Evolutionary conservation across 31 red algal genomes (phyloP).

Genomic region (Bonnemaisonia californica): DNA sequence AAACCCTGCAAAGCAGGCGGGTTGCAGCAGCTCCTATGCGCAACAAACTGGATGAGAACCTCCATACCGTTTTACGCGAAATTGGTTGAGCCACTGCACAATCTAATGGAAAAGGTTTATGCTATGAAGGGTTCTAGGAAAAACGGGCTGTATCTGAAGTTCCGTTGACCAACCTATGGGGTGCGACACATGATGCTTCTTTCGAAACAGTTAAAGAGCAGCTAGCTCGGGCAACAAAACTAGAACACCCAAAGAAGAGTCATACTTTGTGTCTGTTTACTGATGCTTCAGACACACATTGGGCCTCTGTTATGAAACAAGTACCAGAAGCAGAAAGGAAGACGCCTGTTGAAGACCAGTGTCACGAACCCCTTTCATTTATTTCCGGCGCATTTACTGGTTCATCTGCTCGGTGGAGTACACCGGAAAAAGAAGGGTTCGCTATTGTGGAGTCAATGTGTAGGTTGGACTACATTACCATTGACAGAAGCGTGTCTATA

Average conservation of each 20-base stretch:
- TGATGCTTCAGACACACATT: conserved; percentile 24
- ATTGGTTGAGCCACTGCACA: conserved; percentile 12
- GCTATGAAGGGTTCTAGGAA: background rate
- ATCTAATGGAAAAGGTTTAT: background rate
- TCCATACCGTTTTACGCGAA: background rate
- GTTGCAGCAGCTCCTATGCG: conserved; percentile 23
- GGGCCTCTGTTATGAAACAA: background rate
- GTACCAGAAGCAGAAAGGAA: background rate
- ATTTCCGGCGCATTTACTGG: conserved; percentile 4
- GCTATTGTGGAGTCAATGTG: conserved; percentile 23
- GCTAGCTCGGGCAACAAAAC: background rate
- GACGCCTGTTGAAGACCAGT: background rate
- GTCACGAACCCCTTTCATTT: conserved; percentile 18
- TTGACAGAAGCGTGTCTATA: background rate
- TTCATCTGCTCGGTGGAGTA: background rate
- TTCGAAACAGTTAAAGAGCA: background rate
- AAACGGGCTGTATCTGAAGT: background rate
- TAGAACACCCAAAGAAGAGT: background rate
- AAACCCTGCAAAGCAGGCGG: background rate
- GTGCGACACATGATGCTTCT: background rate
- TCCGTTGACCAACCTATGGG: background rate
- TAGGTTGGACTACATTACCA: background rate
- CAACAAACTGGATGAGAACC: conserved; percentile 22
- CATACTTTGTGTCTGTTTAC: background rate
- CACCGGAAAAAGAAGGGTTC: conserved; percentile 27